Base-by-base conservation (phyloP, 495 filamentous ascomycete species). In the Hapsidospora chrysogenum region DNA sequence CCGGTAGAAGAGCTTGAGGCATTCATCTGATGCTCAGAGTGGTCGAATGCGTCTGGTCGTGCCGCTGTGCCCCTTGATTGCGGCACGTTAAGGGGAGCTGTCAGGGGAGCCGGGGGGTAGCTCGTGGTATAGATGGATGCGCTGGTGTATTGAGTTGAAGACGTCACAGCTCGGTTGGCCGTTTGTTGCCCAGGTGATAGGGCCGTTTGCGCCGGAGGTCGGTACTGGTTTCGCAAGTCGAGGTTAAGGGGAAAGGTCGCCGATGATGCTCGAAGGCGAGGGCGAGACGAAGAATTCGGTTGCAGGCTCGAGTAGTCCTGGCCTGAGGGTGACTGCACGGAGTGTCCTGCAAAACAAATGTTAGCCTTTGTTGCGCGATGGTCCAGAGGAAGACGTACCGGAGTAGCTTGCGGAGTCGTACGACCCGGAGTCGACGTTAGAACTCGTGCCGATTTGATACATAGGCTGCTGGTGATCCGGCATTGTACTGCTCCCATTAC, bases 81-180 rank as follows among this genome's bases (percentile, higher is more conserved):
- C 17, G 29, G 7, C 8, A 5, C 14, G 10, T 6, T 31, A 5
- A 31, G 15, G 1, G 68, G 64, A 10, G 65, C 65, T 4, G 63
- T 58, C 2, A 72, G 49, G 2, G 68, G 68, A 10, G 66, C 64
- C 9, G 63, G 63, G 3, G 63, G 60, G 39, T 67, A 71, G 37
- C 66, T 56, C 22, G 54, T 51, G 22, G 65, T 60, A 50, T 70
- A 61, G 9, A 61, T 53, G 22, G 60, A 58, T 37, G 58, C 47
- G 9, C 39, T 40, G 11, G 56, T 52, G 22, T 62, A 50, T 13
- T 64, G 60, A 0, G 56, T 29, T 9, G 56, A 51, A n/a, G 57
- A 49, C 7, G 52, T 23, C 9, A 55, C 47, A 35, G 59, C 50
- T 18, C 58, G 45, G 50, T n/a, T 47, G 15, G 58, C 51, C 2